These are phyloP conservation scores for Chlamydomonas incerta DNA, from an alignment of 139 green algal genomes.

Conservation along the genomic window DNA sequence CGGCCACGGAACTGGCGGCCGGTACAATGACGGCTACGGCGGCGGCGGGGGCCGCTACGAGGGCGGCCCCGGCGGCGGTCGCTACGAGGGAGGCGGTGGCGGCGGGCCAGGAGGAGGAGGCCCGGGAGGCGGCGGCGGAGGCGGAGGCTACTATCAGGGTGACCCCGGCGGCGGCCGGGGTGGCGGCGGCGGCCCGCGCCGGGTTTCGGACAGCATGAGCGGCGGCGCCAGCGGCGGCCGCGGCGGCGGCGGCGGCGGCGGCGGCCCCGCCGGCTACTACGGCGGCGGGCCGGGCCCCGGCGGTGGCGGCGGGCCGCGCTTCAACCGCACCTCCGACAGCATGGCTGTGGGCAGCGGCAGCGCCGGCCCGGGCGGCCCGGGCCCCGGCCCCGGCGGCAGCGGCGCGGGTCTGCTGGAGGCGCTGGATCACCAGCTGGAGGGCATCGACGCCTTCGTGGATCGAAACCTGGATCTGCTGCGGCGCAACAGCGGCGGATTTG, in stretches of 20 bases:
- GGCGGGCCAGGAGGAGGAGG: too few species aligned
- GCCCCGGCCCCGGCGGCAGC: neutral
- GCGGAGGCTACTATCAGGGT: too few species aligned
- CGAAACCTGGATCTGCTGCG: conserved; percentile 12
- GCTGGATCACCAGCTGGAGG: neutral
- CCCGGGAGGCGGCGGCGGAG: too few species aligned
- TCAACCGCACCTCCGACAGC: too few species aligned
- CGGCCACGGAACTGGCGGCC: too few species aligned
- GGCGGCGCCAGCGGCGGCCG: neutral
- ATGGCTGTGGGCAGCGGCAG: neutral
- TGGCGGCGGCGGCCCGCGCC: too few species aligned
- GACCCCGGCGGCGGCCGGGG: too few species aligned
- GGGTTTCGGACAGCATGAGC: neutral
- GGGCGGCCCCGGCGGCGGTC: too few species aligned
- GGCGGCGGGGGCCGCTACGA: neutral
- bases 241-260: neutral
- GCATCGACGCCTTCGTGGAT: conserved; percentile 7
- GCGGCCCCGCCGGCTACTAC: neutral
- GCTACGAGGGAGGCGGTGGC: too few species aligned
- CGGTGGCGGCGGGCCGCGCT: neutral
- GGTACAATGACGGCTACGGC: too few species aligned
- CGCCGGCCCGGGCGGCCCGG: neutral
- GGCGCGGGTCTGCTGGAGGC: neutral
- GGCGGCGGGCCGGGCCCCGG: neutral
- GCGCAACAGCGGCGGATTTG: conserved; percentile 23